Base-by-base conservation (phyloP, 805 yeast genomes). In the Lipomyces sp. region DNA sequence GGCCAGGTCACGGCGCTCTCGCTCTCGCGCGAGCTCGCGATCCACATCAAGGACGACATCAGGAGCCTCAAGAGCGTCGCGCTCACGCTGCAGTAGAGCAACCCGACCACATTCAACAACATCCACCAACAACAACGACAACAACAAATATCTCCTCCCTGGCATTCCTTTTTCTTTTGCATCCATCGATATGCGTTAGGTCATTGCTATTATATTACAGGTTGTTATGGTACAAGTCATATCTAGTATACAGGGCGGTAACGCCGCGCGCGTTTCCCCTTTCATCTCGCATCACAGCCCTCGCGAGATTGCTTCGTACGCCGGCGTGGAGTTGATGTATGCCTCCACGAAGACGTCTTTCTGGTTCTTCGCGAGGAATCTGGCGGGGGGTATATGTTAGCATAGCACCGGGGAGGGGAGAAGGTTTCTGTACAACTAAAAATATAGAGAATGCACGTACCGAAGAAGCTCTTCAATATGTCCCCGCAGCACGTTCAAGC, bases 381-480 rank as follows among this genome's bases (percentile, higher is more conserved):
- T 55, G 41, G 26, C 18, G 8, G 8, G 26, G 7, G 16, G 4
- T 10, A 36, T 18, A 10, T 10, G 18, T 6, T 4, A 36, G 39
- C 39, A 36, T 36, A 11, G 6, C 14, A n/a, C 19, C 28, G 19
- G 40, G 5, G 5, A 10, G n/a, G 24, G 4, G 14, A 8, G 11
- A n/a, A 23, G 28, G 11, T 7, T 36, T 6, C 7, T 26, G 13
- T 24, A 3, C n/a, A 14, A n/a, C 16, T 32, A 8, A n/a, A 3
- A 16, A n/a, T 35, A 28, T 8, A 4, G 21, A 3, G 22, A 19
- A 33, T 26, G 3, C 5, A 41, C 50, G 2, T 70, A 86, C 47
- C 66, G 65, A 53, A 84, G 65, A 16, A 87, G 69, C 24, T 69
- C 75, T 47, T 78, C 83, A 50, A 83, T 61, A 52, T 82, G 80